Conservation (phyloP, 2,329 filamentous ascomycete species). For the Lasiodiplodia sp. region DNA sequence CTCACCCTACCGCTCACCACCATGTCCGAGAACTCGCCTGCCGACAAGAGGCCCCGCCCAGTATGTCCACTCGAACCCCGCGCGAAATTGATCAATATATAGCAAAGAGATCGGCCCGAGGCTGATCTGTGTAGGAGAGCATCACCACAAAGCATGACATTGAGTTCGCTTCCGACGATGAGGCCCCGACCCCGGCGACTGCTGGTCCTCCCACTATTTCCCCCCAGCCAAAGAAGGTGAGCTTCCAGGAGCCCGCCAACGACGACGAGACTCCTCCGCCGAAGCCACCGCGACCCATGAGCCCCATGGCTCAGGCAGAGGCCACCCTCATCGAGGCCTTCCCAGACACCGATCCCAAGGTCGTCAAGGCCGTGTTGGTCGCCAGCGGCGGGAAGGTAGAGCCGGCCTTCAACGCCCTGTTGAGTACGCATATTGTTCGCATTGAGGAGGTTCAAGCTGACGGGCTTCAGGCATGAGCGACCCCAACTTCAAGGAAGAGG, state of each 20-base stretch:
- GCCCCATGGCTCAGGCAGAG: constrained; percentile 83
- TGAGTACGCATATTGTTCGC: constrained; percentile 64
- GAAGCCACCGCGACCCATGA: constrained; percentile 85
- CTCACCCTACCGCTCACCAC: neutral
- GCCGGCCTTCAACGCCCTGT: constrained; percentile 91
- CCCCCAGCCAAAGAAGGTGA: constrained; percentile 52
- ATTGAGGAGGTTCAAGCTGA: constrained; percentile 18
- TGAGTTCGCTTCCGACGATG: constrained; percentile 61
- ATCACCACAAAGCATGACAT: constrained; percentile 52
- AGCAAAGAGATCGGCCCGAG: constrained; percentile 19
- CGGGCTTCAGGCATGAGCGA: constrained; percentile 59
- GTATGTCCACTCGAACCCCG: constrained; percentile 19
- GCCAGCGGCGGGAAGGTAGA: constrained; percentile 90
- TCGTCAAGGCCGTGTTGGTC: constrained; percentile 86
- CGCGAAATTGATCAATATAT: constrained; percentile 36
- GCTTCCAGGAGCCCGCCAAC: constrained; percentile 54
- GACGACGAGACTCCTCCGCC: constrained; percentile 65
- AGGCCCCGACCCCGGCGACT: constrained; percentile 44
- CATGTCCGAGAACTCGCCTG: constrained; percentile 31
- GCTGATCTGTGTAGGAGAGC: constrained; percentile 35
- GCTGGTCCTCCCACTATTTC: constrained; percentile 40
- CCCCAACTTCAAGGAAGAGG: constrained; percentile 58
- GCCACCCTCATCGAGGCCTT: constrained; percentile 93
- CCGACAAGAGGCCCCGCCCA: constrained; percentile 32
- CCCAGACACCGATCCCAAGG: constrained; percentile 77